These are phyloP conservation scores for Staphylotrichum longicolle DNA, from an alignment of 495 filamentous ascomycete genomes.

Conservation along the genomic window DNA sequence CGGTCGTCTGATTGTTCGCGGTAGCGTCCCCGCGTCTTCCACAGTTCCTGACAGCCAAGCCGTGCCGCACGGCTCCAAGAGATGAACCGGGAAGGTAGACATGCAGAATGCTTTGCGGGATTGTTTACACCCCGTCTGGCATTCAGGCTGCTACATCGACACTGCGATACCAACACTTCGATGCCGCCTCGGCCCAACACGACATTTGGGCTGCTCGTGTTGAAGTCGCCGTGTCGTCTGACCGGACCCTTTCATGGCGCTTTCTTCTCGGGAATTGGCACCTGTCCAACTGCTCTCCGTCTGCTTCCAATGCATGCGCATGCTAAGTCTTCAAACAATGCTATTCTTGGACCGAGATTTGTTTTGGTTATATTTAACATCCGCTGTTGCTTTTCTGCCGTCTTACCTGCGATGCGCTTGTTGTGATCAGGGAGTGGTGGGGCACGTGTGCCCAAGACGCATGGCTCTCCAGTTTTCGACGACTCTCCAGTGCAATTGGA, in stretches of 20 bases:
- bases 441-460: too few species aligned
- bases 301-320: too few species aligned
- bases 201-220: background rate
- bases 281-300: too few species aligned
- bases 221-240: too few species aligned
- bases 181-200: too few species aligned
- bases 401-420: slow-evolving; percentile 8
- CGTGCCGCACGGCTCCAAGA: slow-evolving; percentile 19
- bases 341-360: slow-evolving; percentile 6
- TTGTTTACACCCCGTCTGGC: background rate
- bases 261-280: too few species aligned
- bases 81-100: background rate
- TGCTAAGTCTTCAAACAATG: background rate
- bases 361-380: slow-evolving; percentile 3
- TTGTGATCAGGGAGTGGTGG: too few species aligned
- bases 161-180: too few species aligned
- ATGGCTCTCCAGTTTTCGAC: too few species aligned
- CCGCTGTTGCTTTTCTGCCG: background rate
- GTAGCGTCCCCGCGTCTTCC: slow-evolving; percentile 6
- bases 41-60: background rate
- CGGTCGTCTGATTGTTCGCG: background rate
- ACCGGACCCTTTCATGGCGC: too few species aligned
- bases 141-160: too few species aligned
- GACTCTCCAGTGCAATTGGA: background rate
- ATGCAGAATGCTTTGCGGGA: background rate